Conservation (phyloP, 495 filamentous ascomycete species). For the Daldinia bambusicola region DNA sequence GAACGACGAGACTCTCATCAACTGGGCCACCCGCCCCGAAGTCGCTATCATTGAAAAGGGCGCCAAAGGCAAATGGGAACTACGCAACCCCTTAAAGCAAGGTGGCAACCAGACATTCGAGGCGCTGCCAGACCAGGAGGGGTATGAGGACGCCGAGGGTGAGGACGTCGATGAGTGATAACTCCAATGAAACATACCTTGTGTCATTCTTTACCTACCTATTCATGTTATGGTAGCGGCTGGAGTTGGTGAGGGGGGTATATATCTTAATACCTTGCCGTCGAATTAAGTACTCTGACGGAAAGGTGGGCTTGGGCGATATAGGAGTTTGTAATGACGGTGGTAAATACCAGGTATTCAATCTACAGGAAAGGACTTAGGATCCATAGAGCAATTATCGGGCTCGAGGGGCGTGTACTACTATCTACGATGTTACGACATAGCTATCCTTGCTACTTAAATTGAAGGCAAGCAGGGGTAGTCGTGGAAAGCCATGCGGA, state of each 20-base stretch:
- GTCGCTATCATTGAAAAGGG: constrained; percentile 53
- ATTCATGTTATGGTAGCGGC: constrained; percentile 1
- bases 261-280: constrained; percentile 19
- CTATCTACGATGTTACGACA: constrained; percentile 10
- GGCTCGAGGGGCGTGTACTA: constrained; percentile 7
- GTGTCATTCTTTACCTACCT: constrained; percentile 5
- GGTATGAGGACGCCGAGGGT: constrained; percentile 46
- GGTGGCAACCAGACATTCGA: constrained; percentile 3
- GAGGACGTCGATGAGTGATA: constrained; percentile 44
- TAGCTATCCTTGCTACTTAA: background rate
- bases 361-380: background rate
- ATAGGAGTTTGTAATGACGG: constrained; percentile 16
- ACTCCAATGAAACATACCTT: background rate
- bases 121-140: constrained; percentile 10
- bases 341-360: constrained; percentile 10
- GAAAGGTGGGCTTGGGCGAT: background rate
- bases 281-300: background rate
- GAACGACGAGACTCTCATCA: constrained; percentile 52
- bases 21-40: constrained; percentile 57
- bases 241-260: constrained; percentile 5
- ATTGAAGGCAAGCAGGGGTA: background rate
- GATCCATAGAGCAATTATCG: background rate
- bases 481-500: background rate
- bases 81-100: constrained; percentile 50
- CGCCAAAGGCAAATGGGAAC: constrained; percentile 44